Conservation (phyloP, 805 yeast genomes). For the Starmera caribaea region DNA sequence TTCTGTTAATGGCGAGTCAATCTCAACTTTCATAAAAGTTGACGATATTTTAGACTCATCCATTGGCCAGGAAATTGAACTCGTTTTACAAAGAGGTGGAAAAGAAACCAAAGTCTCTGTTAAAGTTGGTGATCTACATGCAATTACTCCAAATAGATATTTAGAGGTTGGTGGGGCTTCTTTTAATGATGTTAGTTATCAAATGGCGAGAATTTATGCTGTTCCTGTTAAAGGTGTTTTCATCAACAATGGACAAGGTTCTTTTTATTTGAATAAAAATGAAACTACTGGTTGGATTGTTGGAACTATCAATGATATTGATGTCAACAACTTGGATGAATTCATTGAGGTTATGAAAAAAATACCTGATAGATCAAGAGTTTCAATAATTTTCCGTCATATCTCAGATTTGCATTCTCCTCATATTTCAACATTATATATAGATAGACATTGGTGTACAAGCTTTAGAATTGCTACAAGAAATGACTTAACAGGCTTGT, state of each 20-base stretch:
- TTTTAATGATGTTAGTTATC: slow-evolving; percentile 79
- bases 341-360: slow-evolving; percentile 69
- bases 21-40: slow-evolving; percentile 67
- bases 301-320: slow-evolving; percentile 66
- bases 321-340: slow-evolving; percentile 64
- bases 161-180: slow-evolving; percentile 82
- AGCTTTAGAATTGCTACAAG: slow-evolving; percentile 61
- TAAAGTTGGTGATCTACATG: slow-evolving; percentile 65
- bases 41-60: slow-evolving; percentile 72
- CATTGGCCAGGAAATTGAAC: slow-evolving; percentile 47
- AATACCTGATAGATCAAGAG: slow-evolving; percentile 69
- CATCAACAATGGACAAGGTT: slow-evolving; percentile 67
- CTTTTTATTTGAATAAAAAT: slow-evolving; percentile 50
- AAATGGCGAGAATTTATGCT: slow-evolving; percentile 76
- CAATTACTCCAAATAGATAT: slow-evolving; percentile 73
- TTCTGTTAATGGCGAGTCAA: slow-evolving; percentile 54
- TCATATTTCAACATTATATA: slow-evolving; percentile 49
- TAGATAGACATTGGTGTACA: slow-evolving; percentile 82
- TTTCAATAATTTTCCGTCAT: slow-evolving; percentile 65
- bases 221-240: slow-evolving; percentile 82
- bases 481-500: slow-evolving; percentile 45
- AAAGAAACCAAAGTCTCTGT: slow-evolving; percentile 39
- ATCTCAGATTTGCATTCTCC: slow-evolving; percentile 74
- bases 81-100: slow-evolving; percentile 71
- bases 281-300: slow-evolving; percentile 74